Percentiles rank a stretch among this genome's conserved stretches.
Evolutionary conservation across 2,329 filamentous ascomycete genomes (phyloP).

Genomic region (Aspergillus unguis): DNA sequence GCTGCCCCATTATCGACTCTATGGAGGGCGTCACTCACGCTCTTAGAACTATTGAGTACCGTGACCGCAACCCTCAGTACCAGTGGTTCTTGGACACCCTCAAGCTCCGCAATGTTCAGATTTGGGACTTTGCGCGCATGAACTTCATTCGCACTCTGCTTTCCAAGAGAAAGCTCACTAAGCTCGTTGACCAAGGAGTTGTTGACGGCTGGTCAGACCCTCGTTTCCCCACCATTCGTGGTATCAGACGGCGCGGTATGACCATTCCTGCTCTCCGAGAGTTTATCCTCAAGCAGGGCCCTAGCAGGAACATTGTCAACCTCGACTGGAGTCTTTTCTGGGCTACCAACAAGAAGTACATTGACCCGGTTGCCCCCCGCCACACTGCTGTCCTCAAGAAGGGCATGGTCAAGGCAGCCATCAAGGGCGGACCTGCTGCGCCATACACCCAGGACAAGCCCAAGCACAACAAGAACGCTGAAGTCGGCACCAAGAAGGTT

Average conservation of each 20-base stretch:
- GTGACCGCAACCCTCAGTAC: slow-evolving; percentile 52
- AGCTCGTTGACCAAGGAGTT: slow-evolving; percentile 46
- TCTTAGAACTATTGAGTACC: slow-evolving; percentile 61
- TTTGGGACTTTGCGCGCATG: slow-evolving; percentile 54
- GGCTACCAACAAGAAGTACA: slow-evolving; percentile 71
- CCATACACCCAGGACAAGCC: slow-evolving; percentile 68
- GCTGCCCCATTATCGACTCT: slow-evolving; percentile 61
- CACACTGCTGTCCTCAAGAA: slow-evolving; percentile 71
- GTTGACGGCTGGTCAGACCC: slow-evolving; percentile 54
- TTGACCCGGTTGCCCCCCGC: slow-evolving; percentile 71
- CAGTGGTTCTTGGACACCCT: slow-evolving; percentile 51
- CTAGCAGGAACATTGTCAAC: slow-evolving; percentile 48
- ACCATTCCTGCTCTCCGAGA: slow-evolving; percentile 48
- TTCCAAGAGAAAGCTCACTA: slow-evolving; percentile 52
- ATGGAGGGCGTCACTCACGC: slow-evolving; percentile 64
- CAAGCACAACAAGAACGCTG: slow-evolving; percentile 84
- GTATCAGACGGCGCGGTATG: slow-evolving; percentile 50
- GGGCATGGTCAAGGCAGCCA: slow-evolving; percentile 65
- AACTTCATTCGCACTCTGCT: slow-evolving; percentile 52
- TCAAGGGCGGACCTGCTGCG: slow-evolving; percentile 63
- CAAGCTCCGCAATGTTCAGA: slow-evolving; percentile 45
- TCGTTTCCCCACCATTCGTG: slow-evolving; percentile 50
- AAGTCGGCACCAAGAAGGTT: slow-evolving; percentile 81
- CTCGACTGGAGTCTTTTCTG: slow-evolving; percentile 51
- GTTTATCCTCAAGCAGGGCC: slow-evolving; percentile 51